Evolutionary conservation across 768 basidiomycete genomes (phyloP).

Genomic region (Pulveroboletus frians): DNA sequence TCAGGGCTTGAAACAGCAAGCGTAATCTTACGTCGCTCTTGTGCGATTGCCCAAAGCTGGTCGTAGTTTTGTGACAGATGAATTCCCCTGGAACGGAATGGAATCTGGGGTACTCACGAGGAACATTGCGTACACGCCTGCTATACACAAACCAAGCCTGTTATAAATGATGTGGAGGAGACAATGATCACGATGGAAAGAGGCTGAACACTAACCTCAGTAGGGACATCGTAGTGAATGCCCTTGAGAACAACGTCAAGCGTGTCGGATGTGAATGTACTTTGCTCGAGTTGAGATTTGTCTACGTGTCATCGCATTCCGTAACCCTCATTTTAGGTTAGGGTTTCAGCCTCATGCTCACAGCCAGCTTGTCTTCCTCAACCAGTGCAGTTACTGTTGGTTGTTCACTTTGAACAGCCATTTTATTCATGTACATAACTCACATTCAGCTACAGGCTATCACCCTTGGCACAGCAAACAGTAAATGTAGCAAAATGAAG

Average conservation of each 20-base stretch:
- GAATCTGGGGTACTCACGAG: slow-evolving; percentile 47
- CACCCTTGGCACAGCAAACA: too few relatives aligned
- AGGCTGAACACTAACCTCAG: slow-evolving; percentile 16
- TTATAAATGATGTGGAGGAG: neutral
- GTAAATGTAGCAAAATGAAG: too few relatives aligned
- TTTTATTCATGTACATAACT: neutral
- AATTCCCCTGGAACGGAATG: neutral
- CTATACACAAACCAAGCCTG: slow-evolving; percentile 70
- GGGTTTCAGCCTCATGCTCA: slow-evolving; percentile 5
- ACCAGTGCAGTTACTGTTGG: too few relatives aligned
- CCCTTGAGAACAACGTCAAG: neutral
- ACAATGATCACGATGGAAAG: neutral
- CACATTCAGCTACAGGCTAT: too few relatives aligned
- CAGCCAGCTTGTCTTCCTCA: too few relatives aligned
- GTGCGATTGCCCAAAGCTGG: slow-evolving; percentile 87
- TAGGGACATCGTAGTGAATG: slow-evolving; percentile 20
- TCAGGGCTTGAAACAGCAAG: neutral
- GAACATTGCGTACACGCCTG: slow-evolving; percentile 92
- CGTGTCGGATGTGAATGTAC: neutral
- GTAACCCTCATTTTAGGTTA: slow-evolving; percentile 20
- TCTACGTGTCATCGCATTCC: slow-evolving; percentile 20
- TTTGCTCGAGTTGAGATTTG: neutral
- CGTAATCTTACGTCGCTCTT: slow-evolving; percentile 73
- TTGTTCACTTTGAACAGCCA: neutral
- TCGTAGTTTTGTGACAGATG: slow-evolving; percentile 4